Evolutionary conservation across 1,284 basidiomycete genomes (phyloP), one percentile per base, ranked within the genome.

Genomic region (Microbotryomycetes sp.): DNA sequence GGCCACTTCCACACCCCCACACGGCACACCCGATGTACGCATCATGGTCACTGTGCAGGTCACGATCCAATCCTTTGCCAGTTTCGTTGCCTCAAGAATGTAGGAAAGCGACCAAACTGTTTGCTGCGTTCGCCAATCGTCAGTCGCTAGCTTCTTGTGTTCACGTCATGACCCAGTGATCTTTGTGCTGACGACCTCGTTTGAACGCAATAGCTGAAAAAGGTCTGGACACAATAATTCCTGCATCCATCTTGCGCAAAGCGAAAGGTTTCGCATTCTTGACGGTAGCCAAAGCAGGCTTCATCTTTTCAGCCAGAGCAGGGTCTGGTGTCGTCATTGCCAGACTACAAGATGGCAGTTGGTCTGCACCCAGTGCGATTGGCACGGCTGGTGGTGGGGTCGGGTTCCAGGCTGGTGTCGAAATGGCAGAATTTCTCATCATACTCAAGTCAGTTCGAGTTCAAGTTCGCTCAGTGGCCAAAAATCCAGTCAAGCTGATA

Each of bases 251-350:
- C 80, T 59, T 85, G 76, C 80, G 83, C 47, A 62, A 84, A 69
- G 89, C 91, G 7, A 86, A 84, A 73, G 90, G 72, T 16, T 73
- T 77, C 45, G 64, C 65, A 30, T 64, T 72, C 57, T 63, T 70
- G 30, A 62, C 60, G 12, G 65, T 72, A 56, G 72, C 73, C 54
- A 77, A 77, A 62, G 75, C 79, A 46, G 82, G 83, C 6, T 83
- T 83, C 72, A 69, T 84, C 3, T 78, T 83, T 64, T 80, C 78
- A 12, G 82, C 81, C 1, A 74, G 82, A 56, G 96, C 87, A 23
- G 94, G 94, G 5, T 87, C 86, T 30, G 94, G 94, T 1, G 78
- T 98, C 14, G 96, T 97, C 28, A 92, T 98, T 52, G 92, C 92
- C 4, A 85, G 81, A 65, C 79, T 92, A 19, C 80, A 85, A 3